phyloP scores from a whole-genome alignment of 2,329 filamentous ascomycete species.

The Penicillium sp. region DNA sequence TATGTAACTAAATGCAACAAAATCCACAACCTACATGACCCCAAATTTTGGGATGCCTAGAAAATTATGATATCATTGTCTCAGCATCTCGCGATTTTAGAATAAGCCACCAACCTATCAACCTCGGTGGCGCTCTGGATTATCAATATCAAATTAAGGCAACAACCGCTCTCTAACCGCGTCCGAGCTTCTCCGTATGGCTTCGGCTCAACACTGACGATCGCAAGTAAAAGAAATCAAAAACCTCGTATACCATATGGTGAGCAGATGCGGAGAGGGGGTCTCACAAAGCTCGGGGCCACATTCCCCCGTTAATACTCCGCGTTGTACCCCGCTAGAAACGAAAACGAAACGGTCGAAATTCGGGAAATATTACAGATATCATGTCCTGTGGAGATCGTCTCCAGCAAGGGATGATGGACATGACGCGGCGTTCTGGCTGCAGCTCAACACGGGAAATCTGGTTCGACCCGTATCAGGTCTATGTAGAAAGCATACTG shows the following conservation, averaged over 20 bases:
- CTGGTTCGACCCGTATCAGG: not conserved
- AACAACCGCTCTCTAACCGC: not conserved
- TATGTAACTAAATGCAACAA: not conserved
- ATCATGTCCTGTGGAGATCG: slow-evolving; percentile 1
- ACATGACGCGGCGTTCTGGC: slow-evolving; percentile 14
- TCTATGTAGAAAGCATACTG: not conserved
- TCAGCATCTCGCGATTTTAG: not conserved
- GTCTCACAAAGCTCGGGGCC: not conserved
- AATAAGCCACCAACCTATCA: not conserved
- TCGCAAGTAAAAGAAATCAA: not conserved
- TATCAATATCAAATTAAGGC: not conserved
- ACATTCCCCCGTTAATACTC: not conserved
- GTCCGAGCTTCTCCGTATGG: not conserved
- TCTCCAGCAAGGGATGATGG: slow-evolving; percentile 18
- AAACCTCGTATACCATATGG: not conserved
- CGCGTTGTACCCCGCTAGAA: not conserved
- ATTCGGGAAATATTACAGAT: slow-evolving; percentile 4
- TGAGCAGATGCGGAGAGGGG: not conserved
- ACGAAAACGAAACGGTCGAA: not conserved
- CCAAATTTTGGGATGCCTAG: not conserved
- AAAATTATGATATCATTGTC: not conserved
- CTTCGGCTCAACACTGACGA: not conserved
- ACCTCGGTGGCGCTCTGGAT: not conserved
- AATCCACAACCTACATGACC: not conserved
- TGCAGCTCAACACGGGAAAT: slow-evolving; percentile 4